phyloP scores from a whole-genome alignment of 306 rosid genomes.

The Trichosanthes cucumerina region DNA sequence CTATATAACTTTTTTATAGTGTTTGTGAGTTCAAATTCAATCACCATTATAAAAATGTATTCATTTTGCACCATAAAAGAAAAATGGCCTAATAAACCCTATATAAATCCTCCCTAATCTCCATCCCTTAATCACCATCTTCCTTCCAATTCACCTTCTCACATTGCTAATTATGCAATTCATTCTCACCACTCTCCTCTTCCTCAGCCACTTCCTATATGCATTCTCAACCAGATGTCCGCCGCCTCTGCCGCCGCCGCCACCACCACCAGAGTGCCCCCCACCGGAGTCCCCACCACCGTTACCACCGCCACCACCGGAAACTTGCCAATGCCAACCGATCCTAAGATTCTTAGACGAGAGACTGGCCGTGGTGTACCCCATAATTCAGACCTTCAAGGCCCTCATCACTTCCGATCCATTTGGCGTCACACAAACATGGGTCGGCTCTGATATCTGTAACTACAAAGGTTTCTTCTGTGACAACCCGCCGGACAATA shows the following conservation, averaged over 20 bases:
- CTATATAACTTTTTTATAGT: neutral
- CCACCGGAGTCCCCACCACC: neutral
- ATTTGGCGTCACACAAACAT: slow-evolving; percentile 22
- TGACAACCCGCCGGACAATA: slow-evolving; percentile 30
- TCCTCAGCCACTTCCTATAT: neutral
- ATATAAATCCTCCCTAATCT: neutral
- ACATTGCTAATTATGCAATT: neutral
- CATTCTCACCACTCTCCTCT: slow-evolving; percentile 5
- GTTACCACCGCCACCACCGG: neutral
- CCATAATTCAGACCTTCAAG: slow-evolving; percentile 32
- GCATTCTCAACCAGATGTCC: neutral
- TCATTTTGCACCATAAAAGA: neutral
- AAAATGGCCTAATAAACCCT: neutral
- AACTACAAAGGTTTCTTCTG: slow-evolving; percentile 37
- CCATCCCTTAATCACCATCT: neutral
- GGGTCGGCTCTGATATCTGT: slow-evolving; percentile 42
- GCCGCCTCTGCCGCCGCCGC: neutral
- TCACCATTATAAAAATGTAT: neutral
- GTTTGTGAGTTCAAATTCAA: neutral
- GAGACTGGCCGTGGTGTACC: slow-evolving; percentile 24
- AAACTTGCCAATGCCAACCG: neutral
- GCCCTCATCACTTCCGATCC: slow-evolving; percentile 33
- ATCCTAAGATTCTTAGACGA: slow-evolving; percentile 22
- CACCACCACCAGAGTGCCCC: neutral
- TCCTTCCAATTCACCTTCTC: neutral